Evolutionary conservation across 257 asterid species (phyloP).

Genomic region (Solanum chiquidenum): DNA sequence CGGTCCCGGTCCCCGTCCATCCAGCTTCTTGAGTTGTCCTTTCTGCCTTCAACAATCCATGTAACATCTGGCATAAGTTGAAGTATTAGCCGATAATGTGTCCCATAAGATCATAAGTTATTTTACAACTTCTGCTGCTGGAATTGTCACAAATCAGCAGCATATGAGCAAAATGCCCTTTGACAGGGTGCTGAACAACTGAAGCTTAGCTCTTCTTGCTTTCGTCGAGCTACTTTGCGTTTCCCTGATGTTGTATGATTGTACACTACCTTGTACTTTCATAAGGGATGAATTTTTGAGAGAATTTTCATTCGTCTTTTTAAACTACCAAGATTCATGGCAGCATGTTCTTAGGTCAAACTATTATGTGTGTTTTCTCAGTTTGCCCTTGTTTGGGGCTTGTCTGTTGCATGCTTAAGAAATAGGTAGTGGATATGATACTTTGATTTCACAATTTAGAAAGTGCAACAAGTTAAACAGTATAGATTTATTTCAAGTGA

Average conservation of each 20-base stretch:
- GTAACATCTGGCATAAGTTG: background rate
- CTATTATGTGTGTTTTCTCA: background rate
- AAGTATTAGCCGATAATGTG: background rate
- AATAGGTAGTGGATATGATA: background rate
- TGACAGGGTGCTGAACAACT: background rate
- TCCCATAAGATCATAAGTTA: background rate
- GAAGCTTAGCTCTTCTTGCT: background rate
- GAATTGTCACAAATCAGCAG: background rate
- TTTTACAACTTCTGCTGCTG: background rate
- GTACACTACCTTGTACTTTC: background rate
- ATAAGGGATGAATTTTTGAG: background rate
- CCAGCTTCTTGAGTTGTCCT: slow-evolving; percentile 2
- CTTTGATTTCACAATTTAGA: background rate
- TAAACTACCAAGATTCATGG: background rate
- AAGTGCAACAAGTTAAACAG: background rate
- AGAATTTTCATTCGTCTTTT: background rate
- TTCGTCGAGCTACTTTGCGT: background rate
- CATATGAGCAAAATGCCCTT: background rate
- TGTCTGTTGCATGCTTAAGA: background rate
- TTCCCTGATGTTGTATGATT: background rate
- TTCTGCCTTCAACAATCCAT: background rate
- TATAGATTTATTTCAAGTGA: background rate
- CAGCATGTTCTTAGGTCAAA: background rate
- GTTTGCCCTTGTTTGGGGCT: background rate
- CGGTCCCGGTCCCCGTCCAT: background rate